Conservation (phyloP, 257 asterid genomes). For the Petunia axillaris region DNA sequence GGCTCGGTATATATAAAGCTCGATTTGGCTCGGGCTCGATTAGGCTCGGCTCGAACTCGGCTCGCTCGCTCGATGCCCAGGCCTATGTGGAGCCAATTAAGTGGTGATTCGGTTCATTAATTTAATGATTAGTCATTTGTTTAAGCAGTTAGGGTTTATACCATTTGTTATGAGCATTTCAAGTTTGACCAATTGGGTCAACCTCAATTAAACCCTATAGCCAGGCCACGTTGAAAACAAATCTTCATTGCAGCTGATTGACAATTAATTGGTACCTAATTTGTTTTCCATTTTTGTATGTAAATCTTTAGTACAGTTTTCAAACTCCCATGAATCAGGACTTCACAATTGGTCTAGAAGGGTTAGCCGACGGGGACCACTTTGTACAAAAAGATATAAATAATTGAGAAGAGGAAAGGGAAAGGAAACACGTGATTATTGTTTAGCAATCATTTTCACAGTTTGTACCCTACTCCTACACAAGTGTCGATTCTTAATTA, state of each 20-base stretch:
- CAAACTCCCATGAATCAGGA: constrained; percentile 6
- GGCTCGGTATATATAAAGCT: no score
- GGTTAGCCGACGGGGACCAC: not conserved
- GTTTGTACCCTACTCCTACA: not conserved
- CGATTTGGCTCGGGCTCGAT: no score
- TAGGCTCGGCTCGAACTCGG: no score
- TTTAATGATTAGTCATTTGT: not conserved
- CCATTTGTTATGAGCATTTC: not conserved
- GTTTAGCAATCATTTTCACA: not conserved
- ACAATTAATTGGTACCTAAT: not conserved
- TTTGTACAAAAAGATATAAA: not conserved
- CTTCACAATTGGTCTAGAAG: not conserved
- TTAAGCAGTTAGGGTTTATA: not conserved
- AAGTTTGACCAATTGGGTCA: not conserved
- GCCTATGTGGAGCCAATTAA: not conserved
- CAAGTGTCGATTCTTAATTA: not conserved
- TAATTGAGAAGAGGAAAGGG: not conserved
- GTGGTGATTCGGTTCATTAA: not conserved
- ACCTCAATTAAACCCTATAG: not conserved
- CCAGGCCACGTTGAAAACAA: constrained; percentile 2
- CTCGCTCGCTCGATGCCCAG: no score
- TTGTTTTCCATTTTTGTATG: not conserved
- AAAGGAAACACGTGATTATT: not conserved
- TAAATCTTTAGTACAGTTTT: not conserved
- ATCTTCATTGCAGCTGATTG: not conserved